Evolutionary conservation across 441 rosid species (phyloP).

Genomic region (Cnidoscolus chayamansa): DNA sequence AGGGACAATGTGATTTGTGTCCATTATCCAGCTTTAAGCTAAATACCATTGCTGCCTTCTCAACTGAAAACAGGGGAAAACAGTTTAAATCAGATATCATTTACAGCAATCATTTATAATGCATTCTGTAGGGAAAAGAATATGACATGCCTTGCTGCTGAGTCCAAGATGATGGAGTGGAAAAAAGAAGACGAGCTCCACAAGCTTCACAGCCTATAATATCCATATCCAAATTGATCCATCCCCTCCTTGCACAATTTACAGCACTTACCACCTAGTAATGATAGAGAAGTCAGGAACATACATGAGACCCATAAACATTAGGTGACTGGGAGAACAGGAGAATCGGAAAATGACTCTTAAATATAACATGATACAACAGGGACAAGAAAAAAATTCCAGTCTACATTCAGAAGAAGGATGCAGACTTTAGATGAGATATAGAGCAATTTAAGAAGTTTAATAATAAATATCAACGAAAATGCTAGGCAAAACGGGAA

Average conservation of each 20-base stretch:
- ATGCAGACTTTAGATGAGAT: background rate
- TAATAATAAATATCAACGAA: background rate
- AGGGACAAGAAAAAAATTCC: background rate
- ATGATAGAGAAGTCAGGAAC: conserved; percentile 12
- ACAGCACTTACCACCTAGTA: conserved; percentile 75
- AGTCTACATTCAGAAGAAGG: background rate
- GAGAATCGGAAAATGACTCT: background rate
- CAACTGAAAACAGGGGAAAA: conserved; percentile 49
- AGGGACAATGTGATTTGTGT: conserved; percentile 78
- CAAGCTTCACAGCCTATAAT: conserved; percentile 82
- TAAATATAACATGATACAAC: background rate
- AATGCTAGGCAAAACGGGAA: background rate
- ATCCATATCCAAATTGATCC: conserved; percentile 85
- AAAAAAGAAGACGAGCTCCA: conserved; percentile 77
- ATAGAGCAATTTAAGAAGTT: background rate
- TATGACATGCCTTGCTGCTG: conserved; percentile 64
- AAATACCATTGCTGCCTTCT: conserved; percentile 79
- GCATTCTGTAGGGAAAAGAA: background rate
- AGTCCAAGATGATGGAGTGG: conserved; percentile 83
- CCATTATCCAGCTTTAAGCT: conserved; percentile 89
- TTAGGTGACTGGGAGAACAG: background rate
- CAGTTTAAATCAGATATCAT: conserved; percentile 18
- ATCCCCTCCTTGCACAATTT: conserved; percentile 87
- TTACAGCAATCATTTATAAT: conserved; percentile 2
- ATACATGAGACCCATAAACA: background rate